Evolutionary conservation across 495 filamentous ascomycete species (phyloP).

Genomic region (Neurospora sp.): DNA sequence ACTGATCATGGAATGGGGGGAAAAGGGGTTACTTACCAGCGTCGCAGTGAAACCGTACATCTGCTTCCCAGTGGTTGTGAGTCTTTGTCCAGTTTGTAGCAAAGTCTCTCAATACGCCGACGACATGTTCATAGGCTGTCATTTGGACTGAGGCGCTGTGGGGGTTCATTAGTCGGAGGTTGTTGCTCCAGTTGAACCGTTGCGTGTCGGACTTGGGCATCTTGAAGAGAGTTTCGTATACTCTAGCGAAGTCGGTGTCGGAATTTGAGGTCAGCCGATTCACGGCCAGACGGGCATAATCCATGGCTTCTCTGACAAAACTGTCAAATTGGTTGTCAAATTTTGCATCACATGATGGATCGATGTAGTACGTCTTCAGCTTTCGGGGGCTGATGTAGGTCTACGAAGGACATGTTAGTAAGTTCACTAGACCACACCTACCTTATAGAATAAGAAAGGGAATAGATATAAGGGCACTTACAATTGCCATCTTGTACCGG

Average conservation of each 20-base stretch:
- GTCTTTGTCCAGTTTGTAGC: not conserved
- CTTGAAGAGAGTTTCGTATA: not conserved
- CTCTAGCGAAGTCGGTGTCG: not conserved
- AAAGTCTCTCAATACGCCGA: not conserved
- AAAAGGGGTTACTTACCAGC: not conserved
- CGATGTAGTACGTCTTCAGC: not conserved
- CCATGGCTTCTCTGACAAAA: not conserved
- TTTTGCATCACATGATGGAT: not conserved
- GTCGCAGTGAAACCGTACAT: not conserved
- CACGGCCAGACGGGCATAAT: not conserved
- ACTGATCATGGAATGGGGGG: not conserved
- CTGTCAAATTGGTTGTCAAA: not conserved
- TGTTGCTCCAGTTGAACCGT: not conserved
- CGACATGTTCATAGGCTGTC: not conserved
- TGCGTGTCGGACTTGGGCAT: not conserved
- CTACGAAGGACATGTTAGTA: not conserved
- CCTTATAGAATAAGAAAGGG: not conserved
- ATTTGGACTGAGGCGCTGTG: not conserved
- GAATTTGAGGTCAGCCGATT: not conserved
- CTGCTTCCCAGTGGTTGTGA: not conserved
- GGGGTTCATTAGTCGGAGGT: not conserved
- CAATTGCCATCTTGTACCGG: not conserved
- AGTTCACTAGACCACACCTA: not conserved
- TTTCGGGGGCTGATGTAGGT: not conserved
- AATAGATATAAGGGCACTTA: not conserved